Conservation (phyloP, 2,329 filamentous ascomycete species). For the Fusarium tanahbumbuense region DNA sequence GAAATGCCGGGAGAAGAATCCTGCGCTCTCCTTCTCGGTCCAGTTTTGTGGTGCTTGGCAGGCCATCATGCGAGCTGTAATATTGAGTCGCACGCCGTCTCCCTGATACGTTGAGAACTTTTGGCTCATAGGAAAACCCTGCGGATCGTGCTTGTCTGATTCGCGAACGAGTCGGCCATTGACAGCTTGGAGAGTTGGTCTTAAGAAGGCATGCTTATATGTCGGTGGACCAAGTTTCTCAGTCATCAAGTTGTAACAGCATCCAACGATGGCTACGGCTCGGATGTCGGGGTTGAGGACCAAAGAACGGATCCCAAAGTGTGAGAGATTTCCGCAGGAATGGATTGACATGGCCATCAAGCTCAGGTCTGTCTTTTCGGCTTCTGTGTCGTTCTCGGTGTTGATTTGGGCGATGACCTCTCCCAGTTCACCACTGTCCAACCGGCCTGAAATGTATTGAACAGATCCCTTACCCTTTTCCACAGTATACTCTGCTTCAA, state of each 20-base stretch:
- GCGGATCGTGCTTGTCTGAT: conserved; percentile 80
- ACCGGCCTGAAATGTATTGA: conserved; percentile 79
- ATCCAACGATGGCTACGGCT: conserved; percentile 95
- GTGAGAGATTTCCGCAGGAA: conserved; percentile 96
- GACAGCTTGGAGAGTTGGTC: conserved; percentile 73
- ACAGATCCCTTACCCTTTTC: conserved; percentile 75
- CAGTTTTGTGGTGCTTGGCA: conserved; percentile 96
- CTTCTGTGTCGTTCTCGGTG: conserved; percentile 31
- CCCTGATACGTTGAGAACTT: conserved; percentile 69
- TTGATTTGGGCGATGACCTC: conserved; percentile 74
- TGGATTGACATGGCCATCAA: conserved; percentile 95
- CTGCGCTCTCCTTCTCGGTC: conserved; percentile 81
- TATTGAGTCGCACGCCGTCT: conserved; percentile 84
- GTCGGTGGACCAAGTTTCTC: conserved; percentile 88
- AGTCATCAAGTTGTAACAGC: conserved; percentile 97
- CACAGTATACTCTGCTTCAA: conserved; percentile 63
- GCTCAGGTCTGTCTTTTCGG: conserved; percentile 54
- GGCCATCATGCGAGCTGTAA: conserved; percentile 98
- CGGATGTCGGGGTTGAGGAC: conserved; percentile 84
- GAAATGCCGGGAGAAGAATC: conserved; percentile 93
- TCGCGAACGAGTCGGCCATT: conserved; percentile 77
- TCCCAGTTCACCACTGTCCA: conserved; percentile 78
- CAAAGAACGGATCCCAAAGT: conserved; percentile 90
- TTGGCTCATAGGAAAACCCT: conserved; percentile 93
- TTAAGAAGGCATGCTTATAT: conserved; percentile 83